Evolutionary conservation across 345 rosid genomes (phyloP).

Genomic region (Acer saccharum): DNA sequence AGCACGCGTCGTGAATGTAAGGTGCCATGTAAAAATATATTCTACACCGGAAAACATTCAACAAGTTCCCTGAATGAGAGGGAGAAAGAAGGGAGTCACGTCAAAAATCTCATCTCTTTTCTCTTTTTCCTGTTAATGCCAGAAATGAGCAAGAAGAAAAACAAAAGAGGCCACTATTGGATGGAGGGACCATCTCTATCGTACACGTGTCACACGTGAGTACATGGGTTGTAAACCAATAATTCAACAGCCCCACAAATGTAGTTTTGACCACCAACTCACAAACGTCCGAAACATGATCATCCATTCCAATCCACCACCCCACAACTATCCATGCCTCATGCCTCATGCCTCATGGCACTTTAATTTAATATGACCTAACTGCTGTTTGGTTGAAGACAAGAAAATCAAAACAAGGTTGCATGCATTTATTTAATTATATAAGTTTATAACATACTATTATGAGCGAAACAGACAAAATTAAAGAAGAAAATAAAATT

Average conservation of each 20-base stretch:
- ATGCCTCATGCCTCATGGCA: no score
- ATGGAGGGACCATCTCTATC: neutral
- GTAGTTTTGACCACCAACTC: conserved; percentile 23
- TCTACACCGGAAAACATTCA: neutral
- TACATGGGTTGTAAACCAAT: conserved; percentile 32
- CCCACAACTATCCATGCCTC: no score
- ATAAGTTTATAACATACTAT: neutral
- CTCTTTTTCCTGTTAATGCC: neutral
- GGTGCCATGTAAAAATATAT: no score
- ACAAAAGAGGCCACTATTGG: conserved; percentile 11
- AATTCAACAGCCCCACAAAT: conserved; percentile 24
- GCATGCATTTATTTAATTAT: neutral
- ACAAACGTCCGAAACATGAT: conserved; percentile 8
- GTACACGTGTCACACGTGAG: conserved; percentile 40
- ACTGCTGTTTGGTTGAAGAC: conserved; percentile 23
- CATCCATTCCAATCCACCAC: neutral
- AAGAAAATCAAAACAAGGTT: no score
- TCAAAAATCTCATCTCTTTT: no score
- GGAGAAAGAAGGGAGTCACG: neutral
- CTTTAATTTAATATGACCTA: neutral
- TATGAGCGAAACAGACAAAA: neutral
- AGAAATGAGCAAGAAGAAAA: neutral
- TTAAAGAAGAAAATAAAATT: neutral
- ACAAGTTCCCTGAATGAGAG: neutral
- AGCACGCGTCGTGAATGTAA: no score